Evolutionary conservation across 371 early-diverging fungal species (phyloP).

Genomic region (Nematocida sp.): DNA sequence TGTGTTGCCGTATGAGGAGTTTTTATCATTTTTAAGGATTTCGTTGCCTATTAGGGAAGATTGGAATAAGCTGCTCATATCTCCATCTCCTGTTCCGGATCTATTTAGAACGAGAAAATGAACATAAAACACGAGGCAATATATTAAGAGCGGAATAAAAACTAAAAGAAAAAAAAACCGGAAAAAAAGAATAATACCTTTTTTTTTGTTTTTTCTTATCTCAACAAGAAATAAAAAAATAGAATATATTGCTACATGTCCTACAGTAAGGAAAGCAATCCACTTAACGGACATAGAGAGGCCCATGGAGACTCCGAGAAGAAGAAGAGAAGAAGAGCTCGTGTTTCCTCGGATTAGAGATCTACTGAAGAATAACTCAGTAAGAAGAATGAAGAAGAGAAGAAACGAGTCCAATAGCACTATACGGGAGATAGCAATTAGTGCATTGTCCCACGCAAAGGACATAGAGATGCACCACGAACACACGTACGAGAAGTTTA

Average conservation of each 20-base stretch:
- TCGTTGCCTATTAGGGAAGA: slow-evolving; percentile 78
- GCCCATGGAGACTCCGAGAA: slow-evolving; percentile 83
- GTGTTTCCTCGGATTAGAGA: slow-evolving; percentile 69
- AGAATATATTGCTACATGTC: slow-evolving; percentile 84
- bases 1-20: slow-evolving; percentile 82
- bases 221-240: slow-evolving; percentile 75
- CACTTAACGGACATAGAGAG: slow-evolving; percentile 84
- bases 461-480: slow-evolving; percentile 73
- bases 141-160: slow-evolving; percentile 76
- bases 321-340: slow-evolving; percentile 74
- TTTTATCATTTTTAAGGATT: slow-evolving; percentile 75
- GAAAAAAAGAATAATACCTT: slow-evolving; percentile 72
- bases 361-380: slow-evolving; percentile 75
- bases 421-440: slow-evolving; percentile 77
- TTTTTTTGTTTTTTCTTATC: slow-evolving; percentile 72
- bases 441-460: slow-evolving; percentile 72
- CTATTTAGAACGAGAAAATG: slow-evolving; percentile 83
- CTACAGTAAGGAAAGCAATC: slow-evolving; percentile 91
- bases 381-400: slow-evolving; percentile 72
- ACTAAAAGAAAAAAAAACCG: slow-evolving; percentile 69
- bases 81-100: slow-evolving; percentile 86
- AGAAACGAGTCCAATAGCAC: slow-evolving; percentile 94
- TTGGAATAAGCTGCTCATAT: slow-evolving; percentile 95
- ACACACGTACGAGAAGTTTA: slow-evolving; percentile 71
- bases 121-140: slow-evolving; percentile 76